Base-by-base conservation (phyloP, 164 flowering plant species). In the Pachysandra terminalis region DNA sequence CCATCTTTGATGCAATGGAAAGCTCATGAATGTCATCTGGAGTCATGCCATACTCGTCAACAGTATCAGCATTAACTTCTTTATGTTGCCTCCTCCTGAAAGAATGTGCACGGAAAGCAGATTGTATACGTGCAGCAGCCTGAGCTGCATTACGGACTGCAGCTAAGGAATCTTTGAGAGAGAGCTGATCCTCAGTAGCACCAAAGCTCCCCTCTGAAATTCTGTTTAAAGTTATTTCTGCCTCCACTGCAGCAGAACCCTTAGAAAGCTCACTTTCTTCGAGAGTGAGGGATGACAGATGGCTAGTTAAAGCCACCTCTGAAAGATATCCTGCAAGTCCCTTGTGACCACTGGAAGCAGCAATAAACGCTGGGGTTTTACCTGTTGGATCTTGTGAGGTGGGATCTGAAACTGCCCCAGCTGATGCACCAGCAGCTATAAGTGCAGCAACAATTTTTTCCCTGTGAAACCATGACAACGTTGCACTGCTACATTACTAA, bases 281-380 rank as follows among this genome's bases (percentile, higher is more conserved):
- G 27, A 96, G 61, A 22, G 77, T 85, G 73, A 96, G 92, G 65
- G 97, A 90, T 48, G 87, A 79, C 59, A 92, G 96, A 78, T 90
- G 97, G 78, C 86, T 87, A 28, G 91, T 96, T 35, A 96, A 79
- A 41, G 90, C 90, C 73, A 82, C 71, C 81, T 96, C 98, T 27
- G 99, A 90, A 56, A 96, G 91, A 85, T 90, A 96, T 56, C 96
- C 99, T 1, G 99, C 98, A 65, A 96, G 88, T 69, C 99, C 99
- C 70, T 74, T 83, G 79, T 92, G 93, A 49, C 97, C 95, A 63
- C 74, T 67, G 64, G 79, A 71, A 24, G 84, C 87, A 64, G 99
- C 98, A 75, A 92, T 82, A 55, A 83, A 81, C 53, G 97, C 98
- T 35, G 98, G 77, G 25, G 88, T 88, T 83, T 75, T 82, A 22